Evolutionary conservation across 1,284 basidiomycete species (phyloP).

Genomic region (Melampsora medusae): DNA sequence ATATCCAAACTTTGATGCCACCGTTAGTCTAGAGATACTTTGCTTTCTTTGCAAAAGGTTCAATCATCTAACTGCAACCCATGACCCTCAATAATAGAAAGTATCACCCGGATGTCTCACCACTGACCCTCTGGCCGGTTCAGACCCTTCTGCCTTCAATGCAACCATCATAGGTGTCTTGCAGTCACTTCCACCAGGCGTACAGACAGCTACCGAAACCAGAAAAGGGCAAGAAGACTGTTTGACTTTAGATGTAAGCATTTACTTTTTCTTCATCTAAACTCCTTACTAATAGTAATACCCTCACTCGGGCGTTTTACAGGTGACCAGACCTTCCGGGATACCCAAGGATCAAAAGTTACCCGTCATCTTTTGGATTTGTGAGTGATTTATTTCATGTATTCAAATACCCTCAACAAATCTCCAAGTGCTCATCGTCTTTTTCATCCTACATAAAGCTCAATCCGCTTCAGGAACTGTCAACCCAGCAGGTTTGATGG

Average conservation of each 20-base stretch:
- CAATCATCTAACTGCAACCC: neutral
- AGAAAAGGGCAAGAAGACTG: neutral
- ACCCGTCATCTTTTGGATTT: neutral
- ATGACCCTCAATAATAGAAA: neutral
- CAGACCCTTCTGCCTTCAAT: neutral
- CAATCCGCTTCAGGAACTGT: neutral
- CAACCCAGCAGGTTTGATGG: constrained; percentile 7
- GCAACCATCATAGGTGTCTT: too few species aligned
- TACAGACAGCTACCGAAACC: neutral
- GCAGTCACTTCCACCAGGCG: too few species aligned
- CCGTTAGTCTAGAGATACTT: neutral
- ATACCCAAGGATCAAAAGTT: neutral
- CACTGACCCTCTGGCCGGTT: too few species aligned
- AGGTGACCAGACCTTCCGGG: neutral
- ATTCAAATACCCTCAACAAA: too few species aligned
- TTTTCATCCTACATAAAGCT: neutral
- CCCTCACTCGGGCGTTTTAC: neutral
- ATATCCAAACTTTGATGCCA: neutral
- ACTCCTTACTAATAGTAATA: neutral
- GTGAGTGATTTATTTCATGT: neutral
- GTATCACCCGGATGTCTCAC: neutral
- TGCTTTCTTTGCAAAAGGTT: neutral
- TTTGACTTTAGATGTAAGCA: constrained; percentile 1
- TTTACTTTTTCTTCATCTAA: neutral
- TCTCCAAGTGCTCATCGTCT: neutral